Evolutionary conservation across 2,329 filamentous ascomycete species (phyloP).

Genomic region (Diaporthe citrichinensis): DNA sequence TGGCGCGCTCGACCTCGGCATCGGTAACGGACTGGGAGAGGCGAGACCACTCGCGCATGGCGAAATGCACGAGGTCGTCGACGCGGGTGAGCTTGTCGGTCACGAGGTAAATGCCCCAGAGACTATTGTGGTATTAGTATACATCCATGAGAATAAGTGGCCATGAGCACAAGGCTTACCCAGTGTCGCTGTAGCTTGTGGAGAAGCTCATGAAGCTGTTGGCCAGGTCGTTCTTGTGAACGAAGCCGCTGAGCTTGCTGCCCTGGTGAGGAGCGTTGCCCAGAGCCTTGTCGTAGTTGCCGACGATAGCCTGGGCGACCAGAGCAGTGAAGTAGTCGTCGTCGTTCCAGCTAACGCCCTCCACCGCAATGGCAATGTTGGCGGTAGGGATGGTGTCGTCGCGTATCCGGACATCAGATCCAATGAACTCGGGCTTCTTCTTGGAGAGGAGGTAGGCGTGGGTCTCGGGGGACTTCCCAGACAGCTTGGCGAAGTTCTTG

Average conservation of each 20-base stretch:
- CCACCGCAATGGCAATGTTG: conserved; percentile 98
- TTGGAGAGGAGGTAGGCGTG: conserved; percentile 84
- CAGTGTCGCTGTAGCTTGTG: conserved; percentile 99
- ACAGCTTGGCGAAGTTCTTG: conserved; percentile 90
- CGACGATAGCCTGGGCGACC: conserved; percentile 97
- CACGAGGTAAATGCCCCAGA: conserved; percentile 99
- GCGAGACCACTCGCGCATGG: conserved; percentile 97
- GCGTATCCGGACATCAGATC: conserved; percentile 94
- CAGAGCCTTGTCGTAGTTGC: conserved; percentile 99
- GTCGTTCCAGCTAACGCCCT: conserved; percentile 99
- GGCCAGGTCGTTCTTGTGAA: conserved; percentile 94
- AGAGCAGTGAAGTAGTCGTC: conserved; percentile 99
- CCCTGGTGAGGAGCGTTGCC: conserved; percentile 97
- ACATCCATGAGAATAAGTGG: conserved; percentile 2
- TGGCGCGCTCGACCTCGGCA: conserved; percentile 96
- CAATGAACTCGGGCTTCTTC: conserved; percentile 93
- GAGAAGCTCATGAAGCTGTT: conserved; percentile 99
- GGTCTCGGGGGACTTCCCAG: conserved; percentile 80
- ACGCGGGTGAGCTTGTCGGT: conserved; percentile 89
- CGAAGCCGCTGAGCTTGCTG: conserved; percentile 96
- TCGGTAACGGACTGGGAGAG: conserved; percentile 89
- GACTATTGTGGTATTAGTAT: conserved; percentile 69
- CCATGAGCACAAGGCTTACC: conserved; percentile 71
- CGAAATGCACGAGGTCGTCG: conserved; percentile 98
- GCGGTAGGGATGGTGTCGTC: conserved; percentile 97